Base-by-base conservation (phyloP, 768 basidiomycete species). In the Tubosaeta brunneosetosa region DNA sequence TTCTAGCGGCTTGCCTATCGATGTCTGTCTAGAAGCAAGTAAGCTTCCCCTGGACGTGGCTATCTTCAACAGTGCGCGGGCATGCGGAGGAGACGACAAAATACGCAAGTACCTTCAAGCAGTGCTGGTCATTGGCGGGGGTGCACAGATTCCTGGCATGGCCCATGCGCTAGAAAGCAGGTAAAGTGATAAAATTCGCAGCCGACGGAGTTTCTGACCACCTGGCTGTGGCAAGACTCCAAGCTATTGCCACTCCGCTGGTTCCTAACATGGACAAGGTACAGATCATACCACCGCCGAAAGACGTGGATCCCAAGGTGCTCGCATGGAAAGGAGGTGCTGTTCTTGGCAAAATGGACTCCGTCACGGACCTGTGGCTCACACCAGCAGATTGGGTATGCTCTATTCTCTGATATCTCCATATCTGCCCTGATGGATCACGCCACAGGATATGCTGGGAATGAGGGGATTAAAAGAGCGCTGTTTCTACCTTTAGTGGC, bases 241-340 rank as follows among this genome's bases (percentile, higher is more conserved):
- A 91, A 63, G 91, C 88, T 0, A 91, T 92, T 50, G 88, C 88
- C 10, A 89, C 86, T 9, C 88, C 90, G 6, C 69, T 94, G 38
- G 85, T 91, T 14, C 79, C 81, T 14, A 85, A 84, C 63, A 91
- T 94, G 83, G 86, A 89, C 64, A 89, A 88, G 61, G 88, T 95
- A 7, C 84, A 87, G 58, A 90, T 97, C 53, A 88, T 98, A 43
- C 91, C 93, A n/a, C 88, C 93, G 2, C 94, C 94, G 1, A 88
- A 94, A 66, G 91, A 93, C 55, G 82, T 97, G 41, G 94, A 98
- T 69, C 92, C 91, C 6, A 80, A 84, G 25, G 84, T 92, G 34
- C 79, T 98, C 31, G 85, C 84, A 14, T 99, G 97, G 97, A 97
- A 97, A 68, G 97, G 97, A 10, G 92, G 87, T 6, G 82, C 87